phyloP scores from a whole-genome alignment of 2,329 filamentous ascomycete genomes.

The Penicillium palitans region DNA sequence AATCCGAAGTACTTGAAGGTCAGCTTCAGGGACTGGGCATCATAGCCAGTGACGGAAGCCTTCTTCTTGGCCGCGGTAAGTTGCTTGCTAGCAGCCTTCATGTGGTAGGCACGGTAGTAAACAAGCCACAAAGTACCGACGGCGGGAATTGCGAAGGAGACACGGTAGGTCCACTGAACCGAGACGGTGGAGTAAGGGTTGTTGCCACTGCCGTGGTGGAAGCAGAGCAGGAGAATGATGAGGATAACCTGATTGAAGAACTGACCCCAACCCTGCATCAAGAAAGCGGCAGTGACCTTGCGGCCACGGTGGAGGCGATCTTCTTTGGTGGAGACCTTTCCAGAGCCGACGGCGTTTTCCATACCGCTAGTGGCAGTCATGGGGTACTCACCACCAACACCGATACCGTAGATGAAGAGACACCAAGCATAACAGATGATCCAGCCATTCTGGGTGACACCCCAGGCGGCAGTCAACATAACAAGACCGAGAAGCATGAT shows the following conservation, averaged over 20 bases:
- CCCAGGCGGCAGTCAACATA: conserved; percentile 92
- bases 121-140: conserved; percentile 90
- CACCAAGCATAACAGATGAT: conserved; percentile 96
- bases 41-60: conserved; percentile 85
- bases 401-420: conserved; percentile 82
- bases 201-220: conserved; percentile 75
- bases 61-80: conserved; percentile 82
- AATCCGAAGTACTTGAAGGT: conserved; percentile 83
- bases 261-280: conserved; percentile 99
- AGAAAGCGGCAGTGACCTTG: conserved; percentile 91
- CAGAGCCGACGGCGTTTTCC: conserved; percentile 83
- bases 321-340: conserved; percentile 83
- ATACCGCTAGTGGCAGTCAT: conserved; percentile 96
- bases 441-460: conserved; percentile 83
- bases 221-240: conserved; percentile 81
- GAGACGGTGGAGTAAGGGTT: conserved; percentile 76
- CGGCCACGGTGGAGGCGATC: conserved; percentile 94
- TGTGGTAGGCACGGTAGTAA: conserved; percentile 95
- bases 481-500: conserved; percentile 94
- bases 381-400: conserved; percentile 77
- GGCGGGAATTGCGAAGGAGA: conserved; percentile 89
- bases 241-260: conserved; percentile 89
- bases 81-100: conserved; percentile 83
- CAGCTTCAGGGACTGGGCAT: conserved; percentile 75
- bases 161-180: conserved; percentile 85